Base-by-base conservation (phyloP, 2,329 filamentous ascomycete genomes). In the Colletotrichum australisinense region DNA sequence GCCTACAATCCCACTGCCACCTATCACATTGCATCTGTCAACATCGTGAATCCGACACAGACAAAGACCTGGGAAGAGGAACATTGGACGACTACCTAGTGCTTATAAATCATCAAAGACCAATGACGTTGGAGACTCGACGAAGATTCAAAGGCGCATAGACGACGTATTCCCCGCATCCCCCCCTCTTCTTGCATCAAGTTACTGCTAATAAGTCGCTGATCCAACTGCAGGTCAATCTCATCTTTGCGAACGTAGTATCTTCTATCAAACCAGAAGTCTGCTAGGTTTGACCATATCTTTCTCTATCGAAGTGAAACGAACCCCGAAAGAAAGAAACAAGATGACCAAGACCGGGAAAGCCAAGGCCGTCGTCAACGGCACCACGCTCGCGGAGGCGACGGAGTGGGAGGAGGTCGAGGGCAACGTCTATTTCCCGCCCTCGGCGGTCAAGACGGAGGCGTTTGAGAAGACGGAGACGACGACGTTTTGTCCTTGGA, bases 341-440 rank as follows among this genome's bases (percentile, higher is more conserved):
- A 64, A 60, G 42, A 67, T 57, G 74, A 62, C 55, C 35, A 77
- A 76, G 35, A 79, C 78, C 55, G 81, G 81, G 42, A 78, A 81
- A 75, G 83, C 80, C 67, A 80, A 78, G 74, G 89, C 89, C 56
- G 84, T 82, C 30, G 78, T 89, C 63, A 84, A 87, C 76, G 87
- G 85, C 75, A 83, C 82, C 63, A 77, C 85, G 46, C 78, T 91
- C 65, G 89, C 89, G 72, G 84, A 87, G 76, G 83, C 88, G 73
- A 83, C 87, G 56, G 81, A 80, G 19, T 90, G 85, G 81, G 84
- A 86, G 32, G 84, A 89, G 3, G 88, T 91, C 42, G 89, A 91
- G 76, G 88, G 88, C 30, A 90, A 90, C 79, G 84, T 90, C 73
- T 91, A 91, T 78, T 88, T 88, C 77, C 86, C 86, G 55, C 85